phyloP scores from a whole-genome alignment of 1,284 basidiomycete genomes.

The Rhodotorula sp. region DNA sequence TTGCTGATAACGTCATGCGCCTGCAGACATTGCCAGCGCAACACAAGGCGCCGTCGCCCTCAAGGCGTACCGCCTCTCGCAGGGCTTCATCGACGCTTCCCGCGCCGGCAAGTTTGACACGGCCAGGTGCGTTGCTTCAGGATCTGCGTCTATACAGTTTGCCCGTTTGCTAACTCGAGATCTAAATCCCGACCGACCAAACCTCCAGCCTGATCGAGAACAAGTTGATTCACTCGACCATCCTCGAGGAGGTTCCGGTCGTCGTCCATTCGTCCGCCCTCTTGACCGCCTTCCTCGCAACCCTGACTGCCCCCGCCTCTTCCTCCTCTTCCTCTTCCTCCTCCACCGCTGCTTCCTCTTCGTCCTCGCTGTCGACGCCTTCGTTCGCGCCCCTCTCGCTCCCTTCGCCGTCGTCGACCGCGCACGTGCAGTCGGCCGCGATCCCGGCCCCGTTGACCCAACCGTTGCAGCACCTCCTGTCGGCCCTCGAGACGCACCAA shows the following conservation, averaged over 20 bases:
- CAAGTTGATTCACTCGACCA: constrained; percentile 81
- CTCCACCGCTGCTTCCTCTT: background rate
- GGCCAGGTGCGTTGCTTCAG: constrained; percentile 59
- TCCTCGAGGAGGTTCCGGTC: constrained; percentile 86
- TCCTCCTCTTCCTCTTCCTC: constrained; percentile 42
- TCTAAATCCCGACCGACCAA: background rate
- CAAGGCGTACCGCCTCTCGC: constrained; percentile 84
- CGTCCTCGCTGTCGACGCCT: constrained; percentile 47
- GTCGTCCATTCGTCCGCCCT: constrained; percentile 83
- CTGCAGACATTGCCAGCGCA: constrained; percentile 54
- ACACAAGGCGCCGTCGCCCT: constrained; percentile 83
- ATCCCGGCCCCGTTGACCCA: constrained; percentile 75
- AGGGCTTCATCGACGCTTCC: constrained; percentile 79
- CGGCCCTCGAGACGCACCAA: constrained; percentile 78
- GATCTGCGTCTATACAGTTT: background rate
- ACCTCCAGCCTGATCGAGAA: constrained; percentile 70
- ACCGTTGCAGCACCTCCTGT: constrained; percentile 78
- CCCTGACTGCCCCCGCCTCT: constrained; percentile 57
- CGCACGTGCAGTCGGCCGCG: constrained; percentile 52
- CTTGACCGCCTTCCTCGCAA: constrained; percentile 77
- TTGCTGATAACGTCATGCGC: too few species aligned
- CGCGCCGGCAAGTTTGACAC: constrained; percentile 84
- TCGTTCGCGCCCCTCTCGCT: constrained; percentile 43
- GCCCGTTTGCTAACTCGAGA: background rate
- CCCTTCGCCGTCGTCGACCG: constrained; percentile 40